A percentile compares a stretch with the other conserved stretches of the same genome.
Evolutionary conservation across 2,329 filamentous ascomycete species (phyloP).

Genomic region (Chalara sp.): DNA sequence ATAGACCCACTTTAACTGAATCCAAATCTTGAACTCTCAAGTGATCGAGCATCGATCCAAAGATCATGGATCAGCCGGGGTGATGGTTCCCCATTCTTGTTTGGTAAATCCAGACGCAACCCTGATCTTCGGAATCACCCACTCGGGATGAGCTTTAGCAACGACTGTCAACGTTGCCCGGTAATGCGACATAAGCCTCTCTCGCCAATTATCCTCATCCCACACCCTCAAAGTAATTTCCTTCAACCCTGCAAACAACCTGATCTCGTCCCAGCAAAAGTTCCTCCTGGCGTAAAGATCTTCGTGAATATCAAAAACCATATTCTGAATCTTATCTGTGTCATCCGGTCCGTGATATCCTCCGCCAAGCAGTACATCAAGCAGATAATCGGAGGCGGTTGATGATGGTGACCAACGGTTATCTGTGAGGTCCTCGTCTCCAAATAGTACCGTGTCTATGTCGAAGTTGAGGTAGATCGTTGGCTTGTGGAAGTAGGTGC

Average conservation of each 20-base stretch:
- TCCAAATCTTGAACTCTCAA: too few relatives aligned
- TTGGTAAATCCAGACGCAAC: not conserved
- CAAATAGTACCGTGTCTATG: not conserved
- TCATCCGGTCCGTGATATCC: not conserved
- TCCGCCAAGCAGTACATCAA: not conserved
- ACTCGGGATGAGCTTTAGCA: not conserved
- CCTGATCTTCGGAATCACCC: not conserved
- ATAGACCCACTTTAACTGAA: too few relatives aligned
- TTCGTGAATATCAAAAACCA: not conserved
- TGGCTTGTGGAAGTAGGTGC: not conserved
- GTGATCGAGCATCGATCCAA: too few relatives aligned
- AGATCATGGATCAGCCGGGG: too few relatives aligned
- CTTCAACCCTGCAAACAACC: not conserved
- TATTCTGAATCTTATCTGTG: not conserved
- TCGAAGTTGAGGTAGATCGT: not conserved
- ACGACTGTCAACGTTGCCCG: not conserved
- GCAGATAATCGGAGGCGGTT: not conserved
- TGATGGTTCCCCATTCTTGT: too few relatives aligned
- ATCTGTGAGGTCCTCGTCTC: not conserved
- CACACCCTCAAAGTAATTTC: not conserved
- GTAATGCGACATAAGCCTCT: not conserved
- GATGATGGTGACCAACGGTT: not conserved
- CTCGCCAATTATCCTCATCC: not conserved
- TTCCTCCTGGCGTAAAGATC: not conserved
- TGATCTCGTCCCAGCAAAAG: slow-evolving; percentile 1